Evolutionary conservation across 192 early-diverging fungal species (phyloP), one percentile per base, ranked within the genome.

Genomic region (Coemansia interrupta): DNA sequence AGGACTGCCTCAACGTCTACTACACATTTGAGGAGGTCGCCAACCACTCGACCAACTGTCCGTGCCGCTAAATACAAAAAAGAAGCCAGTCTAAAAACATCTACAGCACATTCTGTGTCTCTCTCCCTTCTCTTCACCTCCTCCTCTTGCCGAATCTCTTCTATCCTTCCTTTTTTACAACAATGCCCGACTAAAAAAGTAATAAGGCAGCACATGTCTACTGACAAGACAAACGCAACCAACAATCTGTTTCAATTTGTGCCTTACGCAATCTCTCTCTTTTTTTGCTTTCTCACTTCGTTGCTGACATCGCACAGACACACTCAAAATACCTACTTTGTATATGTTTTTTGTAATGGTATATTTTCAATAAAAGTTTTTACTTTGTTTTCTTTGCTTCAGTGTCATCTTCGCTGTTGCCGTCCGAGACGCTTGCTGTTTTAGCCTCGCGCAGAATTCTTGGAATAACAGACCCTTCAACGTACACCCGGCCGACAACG

Each of bases 401-500:
- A 0, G 45, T 47, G 24, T 10, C 24, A 3, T 20, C 45, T 20
- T 47, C 24, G 10, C 23, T 47, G 5, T 47, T 23, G 15, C 23
- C 19, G 24, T 12, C 22, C 45, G 23, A 24, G 45, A 3, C 9
- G 1, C 19, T 47, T 14, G 56, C 26, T 54, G 60, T 60, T 15
- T 61, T 22, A 1, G 43, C 47, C 13, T 48, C 26, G 26, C 26
- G 26, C 4, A 26, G 26, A 26, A 26, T 26, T 26, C 26, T 63
- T 14, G 77, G 77, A 14, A 80, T 70, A 52, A 80, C 59, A 26
- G 63, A 64, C 5, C 77, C 55, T 29, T 80, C 77, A 28, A 73
- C 71, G 41, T 80, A 80, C 6, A 73, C 77, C 2, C 77, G 66
- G n/a, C 77, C 77, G 12, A 64, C 67, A 12, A 80, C 71, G 46